Evolutionary conservation across 139 green algal genomes (phyloP), one percentile per base, ranked within the genome.

Genomic region (Micractinium conductrix): DNA sequence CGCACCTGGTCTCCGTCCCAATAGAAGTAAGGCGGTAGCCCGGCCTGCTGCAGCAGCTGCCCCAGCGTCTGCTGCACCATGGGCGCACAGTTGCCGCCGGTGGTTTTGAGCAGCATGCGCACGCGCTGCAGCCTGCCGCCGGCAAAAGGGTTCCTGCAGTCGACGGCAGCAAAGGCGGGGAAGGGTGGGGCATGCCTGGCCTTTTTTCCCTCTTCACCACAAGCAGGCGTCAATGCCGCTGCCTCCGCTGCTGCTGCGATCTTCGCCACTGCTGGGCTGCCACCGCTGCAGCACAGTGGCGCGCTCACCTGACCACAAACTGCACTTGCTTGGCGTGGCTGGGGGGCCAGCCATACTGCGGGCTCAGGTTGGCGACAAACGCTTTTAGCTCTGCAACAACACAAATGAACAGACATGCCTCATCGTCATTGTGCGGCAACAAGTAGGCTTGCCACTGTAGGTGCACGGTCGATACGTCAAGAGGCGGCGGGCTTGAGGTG

Each of bases 21-120:
- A 38, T 80, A 85, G 70, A 85, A 79, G 69, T 63, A 8, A 1
- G 70, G 70, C 22, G 48, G 50, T 1, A 85, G 53, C 37, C 80
- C 80, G 69, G 80, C 2, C 9, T 50, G 53, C 45, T 74, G 38
- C 42, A 85, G 69, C 69, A 85, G 69, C 53, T 58, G 24, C 7
- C 53, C 71, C 50, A 79, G 33, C 12, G 9, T 45, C 28, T 14
- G 12, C 30, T 74, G 43, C 37, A 85, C 80, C 38, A 62, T 28
- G 0, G 2, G 6, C 17, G n/a, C 21, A 40, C 80, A 80, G 80
- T 85, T 28, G 70, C 80, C 80, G 37, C 80, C 80, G 0, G 69
- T 85, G 44, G 80, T 85, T 40, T 79, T 85, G 8, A 85, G 37
- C 38, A 73, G 50, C 40, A 30, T 79, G 16, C 19, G 48, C 35